Percentiles rank a stretch among this genome's conserved stretches.
These are phyloP conservation scores for Fusarium musae DNA, from an alignment of 2,329 filamentous ascomycete species.

Conservation along the genomic window DNA sequence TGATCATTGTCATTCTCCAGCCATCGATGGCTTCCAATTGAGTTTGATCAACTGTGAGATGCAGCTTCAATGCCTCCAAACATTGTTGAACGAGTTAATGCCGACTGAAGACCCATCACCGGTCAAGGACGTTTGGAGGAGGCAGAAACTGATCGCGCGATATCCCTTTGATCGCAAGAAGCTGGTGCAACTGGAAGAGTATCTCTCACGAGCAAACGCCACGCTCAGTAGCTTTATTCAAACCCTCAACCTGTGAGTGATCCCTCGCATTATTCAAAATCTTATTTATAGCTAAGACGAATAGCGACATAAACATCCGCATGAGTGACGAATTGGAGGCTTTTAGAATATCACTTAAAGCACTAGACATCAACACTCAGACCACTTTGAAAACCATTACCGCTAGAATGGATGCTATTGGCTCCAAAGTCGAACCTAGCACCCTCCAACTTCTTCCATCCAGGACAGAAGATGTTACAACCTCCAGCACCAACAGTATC, in stretches of 20 bases:
- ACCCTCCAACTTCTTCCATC: rapidly evolving
- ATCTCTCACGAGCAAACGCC: rapidly evolving
- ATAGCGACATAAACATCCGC: rapidly evolving
- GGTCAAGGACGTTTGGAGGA: rapidly evolving
- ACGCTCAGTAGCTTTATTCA: rapidly evolving
- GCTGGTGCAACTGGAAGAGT: background rate
- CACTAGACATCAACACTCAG: rapidly evolving
- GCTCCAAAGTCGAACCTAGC: rapidly evolving
- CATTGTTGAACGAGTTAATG: rapidly evolving
- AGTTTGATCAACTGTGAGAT: background rate
- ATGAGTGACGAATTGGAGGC: rapidly evolving
- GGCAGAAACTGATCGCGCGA: rapidly evolving
- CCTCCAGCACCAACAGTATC: rapidly evolving
- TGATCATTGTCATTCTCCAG: background rate
- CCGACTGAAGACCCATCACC: rapidly evolving
- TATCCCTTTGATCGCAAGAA: background rate
- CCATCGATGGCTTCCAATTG: background rate
- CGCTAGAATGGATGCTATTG: rapidly evolving
- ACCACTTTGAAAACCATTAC: rapidly evolving
- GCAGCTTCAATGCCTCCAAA: rapidly evolving
- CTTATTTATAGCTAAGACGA: no score
- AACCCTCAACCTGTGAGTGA: background rate
- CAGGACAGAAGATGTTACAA: rapidly evolving
- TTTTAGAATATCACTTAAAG: rapidly evolving
- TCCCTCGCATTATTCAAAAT: rapidly evolving